A percentile compares a stretch with the other conserved stretches of the same genome.
These are phyloP conservation scores for Globisporangium paddicum DNA, from an alignment of 352 stramenopile species.

Conservation along the genomic window DNA sequence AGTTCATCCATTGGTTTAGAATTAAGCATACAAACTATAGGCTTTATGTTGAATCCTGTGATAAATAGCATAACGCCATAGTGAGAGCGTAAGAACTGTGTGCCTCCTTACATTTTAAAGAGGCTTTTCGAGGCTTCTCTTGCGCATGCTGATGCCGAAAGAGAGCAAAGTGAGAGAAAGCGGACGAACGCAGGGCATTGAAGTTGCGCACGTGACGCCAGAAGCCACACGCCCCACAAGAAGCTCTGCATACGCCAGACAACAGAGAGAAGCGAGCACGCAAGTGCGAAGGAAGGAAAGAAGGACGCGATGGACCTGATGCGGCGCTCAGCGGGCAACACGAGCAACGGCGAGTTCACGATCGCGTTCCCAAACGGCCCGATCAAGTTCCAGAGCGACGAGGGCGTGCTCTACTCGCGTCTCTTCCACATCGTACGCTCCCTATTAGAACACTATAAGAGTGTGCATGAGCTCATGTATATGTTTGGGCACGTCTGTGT, in stretches of 20 bases:
- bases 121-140: no score
- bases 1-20: no score
- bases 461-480: not conserved
- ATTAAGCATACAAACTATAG: not conserved
- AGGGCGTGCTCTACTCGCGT: constrained; percentile 74
- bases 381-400: constrained; percentile 83
- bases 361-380: constrained; percentile 78
- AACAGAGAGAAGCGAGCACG: not conserved
- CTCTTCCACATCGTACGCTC: constrained; percentile 79
- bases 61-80: no score
- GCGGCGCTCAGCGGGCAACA: constrained; percentile 15
- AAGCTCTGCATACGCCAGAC: no score
- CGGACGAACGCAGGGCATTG: not conserved
- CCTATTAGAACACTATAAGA: not conserved
- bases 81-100: no score
- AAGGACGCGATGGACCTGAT: constrained; percentile 13
- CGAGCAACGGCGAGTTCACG: constrained; percentile 55
- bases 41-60: no score
- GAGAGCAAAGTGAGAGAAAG: no score
- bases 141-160: no score
- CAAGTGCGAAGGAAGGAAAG: not conserved
- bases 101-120: no score
- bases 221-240: no score
- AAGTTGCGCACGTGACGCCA: constrained; percentile 1
- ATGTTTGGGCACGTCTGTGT: not conserved